Base-by-base conservation (phyloP, 2,329 filamentous ascomycete genomes). In the Colletotrichum siamense region DNA sequence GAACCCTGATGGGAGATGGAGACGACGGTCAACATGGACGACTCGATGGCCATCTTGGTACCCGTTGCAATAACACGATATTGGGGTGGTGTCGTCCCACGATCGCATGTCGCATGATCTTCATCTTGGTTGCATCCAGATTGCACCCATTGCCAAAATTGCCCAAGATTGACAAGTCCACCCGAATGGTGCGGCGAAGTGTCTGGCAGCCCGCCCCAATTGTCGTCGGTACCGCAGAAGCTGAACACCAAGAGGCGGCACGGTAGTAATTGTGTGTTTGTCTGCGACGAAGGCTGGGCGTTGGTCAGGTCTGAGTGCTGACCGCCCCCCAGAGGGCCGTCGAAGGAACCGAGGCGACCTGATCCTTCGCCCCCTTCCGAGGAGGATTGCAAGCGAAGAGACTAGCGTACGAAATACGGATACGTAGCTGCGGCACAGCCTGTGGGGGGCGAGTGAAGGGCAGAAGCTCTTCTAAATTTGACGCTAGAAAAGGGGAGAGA, bases 71-170 rank as follows among this genome's bases (percentile, higher is more conserved):
- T 49, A 34, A 30, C 49, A 39, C 39, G 69, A 5, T 26, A 55
- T 62, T 9, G 10, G 36, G 44, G 57, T 22, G 57, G 55, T 68
- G 57, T 59, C 55, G 26, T 68, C n/a, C 57, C 55, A 30, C 64
- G 57, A 73, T 52, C 44, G 34, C 52, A 39, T 61, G 74, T 74
- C 69, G 74, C 74, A 76, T 69, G 59, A 69, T 76, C 69, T 76
- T 57, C 69, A 64, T 44, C 26, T 68, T 71, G 44, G 66, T 71
- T 59, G 59, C 71, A 71, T 59, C 44, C 65, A 69, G 28, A 57
- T 64, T 61, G 26, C 34, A 34, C 26, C 8, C 34, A 55, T 52
- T 68, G 18, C 59, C 68, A 12, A 24, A 24, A 63, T 22, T 63
- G 68, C 57, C 55, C 49, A 61, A 59, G 18, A 59, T 59, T 69